A percentile compares a stretch with the other conserved stretches of the same genome.
Evolutionary conservation across 768 basidiomycete genomes (phyloP).

Genomic region (Suillus weaverae): DNA sequence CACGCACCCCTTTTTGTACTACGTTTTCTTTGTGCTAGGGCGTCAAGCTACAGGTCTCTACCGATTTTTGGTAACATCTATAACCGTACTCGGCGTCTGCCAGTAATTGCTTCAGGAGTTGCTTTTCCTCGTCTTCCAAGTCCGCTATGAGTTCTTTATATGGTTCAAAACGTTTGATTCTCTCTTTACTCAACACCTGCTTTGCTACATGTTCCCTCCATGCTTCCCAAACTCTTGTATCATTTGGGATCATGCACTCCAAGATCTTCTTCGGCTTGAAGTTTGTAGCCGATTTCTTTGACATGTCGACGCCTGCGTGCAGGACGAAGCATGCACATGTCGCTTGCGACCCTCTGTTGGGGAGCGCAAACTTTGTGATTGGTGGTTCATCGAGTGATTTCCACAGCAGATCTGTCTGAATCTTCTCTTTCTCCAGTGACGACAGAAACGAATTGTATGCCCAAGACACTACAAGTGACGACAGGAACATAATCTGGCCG

Average conservation of each 20-base stretch:
- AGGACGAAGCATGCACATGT: slow-evolving; percentile 17
- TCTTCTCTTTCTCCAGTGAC: slow-evolving; percentile 28
- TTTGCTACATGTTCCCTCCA: slow-evolving; percentile 21
- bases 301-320: neutral
- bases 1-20: neutral
- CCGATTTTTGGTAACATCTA: neutral
- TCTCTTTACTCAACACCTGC: slow-evolving; percentile 9
- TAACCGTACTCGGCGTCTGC: neutral
- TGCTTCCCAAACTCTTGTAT: slow-evolving; percentile 21
- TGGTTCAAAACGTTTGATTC: neutral
- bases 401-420: slow-evolving; percentile 25
- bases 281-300: neutral
- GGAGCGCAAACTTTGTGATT: slow-evolving; percentile 13
- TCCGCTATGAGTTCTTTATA: neutral
- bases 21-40: neutral
- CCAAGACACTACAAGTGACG: slow-evolving; percentile 34
- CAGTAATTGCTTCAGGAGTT: neutral
- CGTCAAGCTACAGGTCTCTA: too few species aligned
- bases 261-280: slow-evolving; percentile 16
- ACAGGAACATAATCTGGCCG: slow-evolving; percentile 37
- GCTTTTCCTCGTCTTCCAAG: neutral
- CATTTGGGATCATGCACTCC: slow-evolving; percentile 18
- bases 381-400: slow-evolving; percentile 13
- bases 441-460: slow-evolving; percentile 31
- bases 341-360: slow-evolving; percentile 19